Conservation (phyloP, 306 rosid genomes). For the Malus orientalis region DNA sequence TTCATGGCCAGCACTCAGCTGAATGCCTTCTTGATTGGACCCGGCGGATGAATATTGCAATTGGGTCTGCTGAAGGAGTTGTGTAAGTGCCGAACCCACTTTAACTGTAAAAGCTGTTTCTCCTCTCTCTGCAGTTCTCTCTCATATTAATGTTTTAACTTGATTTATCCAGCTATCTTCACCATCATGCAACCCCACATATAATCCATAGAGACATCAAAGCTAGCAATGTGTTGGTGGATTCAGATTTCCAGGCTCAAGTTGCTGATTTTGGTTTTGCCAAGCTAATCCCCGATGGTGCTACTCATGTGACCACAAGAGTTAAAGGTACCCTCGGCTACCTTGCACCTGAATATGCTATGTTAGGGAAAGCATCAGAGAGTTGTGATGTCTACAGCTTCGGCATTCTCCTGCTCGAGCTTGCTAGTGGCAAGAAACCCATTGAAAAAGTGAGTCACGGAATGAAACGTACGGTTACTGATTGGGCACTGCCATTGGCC, state of each 20-base stretch:
- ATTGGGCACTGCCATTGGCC: conserved; percentile 90
- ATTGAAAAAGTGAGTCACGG: conserved; percentile 48
- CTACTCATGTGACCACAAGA: conserved; percentile 90
- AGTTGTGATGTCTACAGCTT: conserved; percentile 91
- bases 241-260: conserved; percentile 66
- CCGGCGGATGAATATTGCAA: conserved; percentile 74
- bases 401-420: conserved; percentile 88
- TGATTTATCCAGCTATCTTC: conserved; percentile 74
- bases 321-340: conserved; percentile 98
- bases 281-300: conserved; percentile 90
- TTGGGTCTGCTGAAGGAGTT: conserved; percentile 92
- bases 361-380: conserved; percentile 87
- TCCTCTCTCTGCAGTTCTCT: not conserved
- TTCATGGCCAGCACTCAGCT: conserved; percentile 89
- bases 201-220: conserved; percentile 88
- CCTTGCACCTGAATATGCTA: conserved; percentile 94
- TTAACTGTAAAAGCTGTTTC: not conserved
- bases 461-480: conserved; percentile 54
- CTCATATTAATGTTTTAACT: conserved; percentile 2
- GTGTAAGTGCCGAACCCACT: conserved; percentile 45
- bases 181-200: conserved; percentile 83
- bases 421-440: conserved; percentile 83
- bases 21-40: conserved; percentile 84
- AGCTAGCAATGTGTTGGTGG: conserved; percentile 82
- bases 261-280: conserved; percentile 99